Conservation (phyloP, 2,329 filamentous ascomycete genomes). For the Drechslera avenae region DNA sequence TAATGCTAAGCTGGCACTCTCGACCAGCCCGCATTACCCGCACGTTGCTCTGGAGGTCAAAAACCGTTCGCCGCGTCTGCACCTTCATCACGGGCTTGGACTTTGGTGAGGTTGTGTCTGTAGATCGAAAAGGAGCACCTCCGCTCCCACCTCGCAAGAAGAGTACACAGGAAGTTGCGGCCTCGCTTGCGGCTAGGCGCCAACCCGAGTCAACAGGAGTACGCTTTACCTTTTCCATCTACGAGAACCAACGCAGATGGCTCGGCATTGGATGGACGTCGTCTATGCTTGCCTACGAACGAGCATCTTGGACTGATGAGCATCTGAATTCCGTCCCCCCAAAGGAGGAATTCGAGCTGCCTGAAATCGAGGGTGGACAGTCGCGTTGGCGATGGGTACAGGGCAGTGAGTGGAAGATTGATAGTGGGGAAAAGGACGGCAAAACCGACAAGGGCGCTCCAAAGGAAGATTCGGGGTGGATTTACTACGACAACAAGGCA, state of each 20-base stretch:
- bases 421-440: conserved; percentile 62
- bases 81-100: conserved; percentile 79
- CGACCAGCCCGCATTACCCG: conserved; percentile 82
- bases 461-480: conserved; percentile 74
- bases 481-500: conserved; percentile 98
- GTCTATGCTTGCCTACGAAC: conserved; percentile 87
- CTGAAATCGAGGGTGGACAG: conserved; percentile 67
- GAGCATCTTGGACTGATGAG: conserved; percentile 93
- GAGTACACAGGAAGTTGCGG: conserved; percentile 55
- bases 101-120: conserved; percentile 59
- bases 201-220: conserved; percentile 70
- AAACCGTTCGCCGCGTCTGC: conserved; percentile 70
- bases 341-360: conserved; percentile 73
- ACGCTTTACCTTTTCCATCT: conserved; percentile 94
- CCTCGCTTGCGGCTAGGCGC: conserved; percentile 50
- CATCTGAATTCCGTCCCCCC: conserved; percentile 80
- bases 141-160: conserved; percentile 52
- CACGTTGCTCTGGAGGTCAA: conserved; percentile 88
- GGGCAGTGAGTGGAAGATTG: conserved; percentile 84
- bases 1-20: conserved; percentile 90
- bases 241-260: conserved; percentile 96
- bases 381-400: conserved; percentile 81
- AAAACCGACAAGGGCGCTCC: conserved; percentile 46
- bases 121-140: conserved; percentile 41
- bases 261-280: conserved; percentile 93